Base-by-base conservation (phyloP, 805 yeast species). In the Candida patagonica region DNA sequence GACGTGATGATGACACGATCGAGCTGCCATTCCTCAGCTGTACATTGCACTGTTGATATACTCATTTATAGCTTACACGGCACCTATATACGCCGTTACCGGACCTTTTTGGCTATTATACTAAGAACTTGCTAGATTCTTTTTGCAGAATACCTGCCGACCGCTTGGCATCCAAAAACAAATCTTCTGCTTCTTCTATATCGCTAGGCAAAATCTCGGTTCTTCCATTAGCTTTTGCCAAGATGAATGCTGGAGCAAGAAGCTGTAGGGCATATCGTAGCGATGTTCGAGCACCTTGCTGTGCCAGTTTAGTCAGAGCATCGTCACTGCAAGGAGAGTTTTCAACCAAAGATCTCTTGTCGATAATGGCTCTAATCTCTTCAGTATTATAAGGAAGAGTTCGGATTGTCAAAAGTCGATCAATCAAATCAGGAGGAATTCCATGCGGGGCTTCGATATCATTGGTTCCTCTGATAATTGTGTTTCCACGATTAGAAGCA, bases 401-500 rank as follows among this genome's bases (percentile, higher is more conserved):
- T 62, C 94, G 78, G 35, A 92, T 87, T 55, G 92, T 92, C 52
- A 92, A 75, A 48, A 89, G 68, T 51, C 99, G 71, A 63, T 92
- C 99, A 45, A 88, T 70, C 57, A 92, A 71, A 66, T 92, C 99
- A 9, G 95, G 81, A 23, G 99, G 98, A 47, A 89, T 77, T 27
- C 99, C 99, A 59, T 92, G 98, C 33, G 98, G 96, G 15, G 95
- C 80, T 44, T 73, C 73, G 35, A 77, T 70, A 53, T 81, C 94
- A 23, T 71, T 79, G 5, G 96, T 81, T 32, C 99, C 99, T 52
- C 94, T 76, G 20, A 94, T 82, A 2, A 86, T 76, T 6, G 96
- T 83, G 67, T 85, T 68, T 43, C 98, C 98, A 60, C 96, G 76
- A 65, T 92, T 92, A 5, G 97, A 86, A 26, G 98, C 98, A 59